These are phyloP conservation scores for Parietichytrium sp. DNA, from an alignment of 108 stramenopile species.

Conservation along the genomic window DNA sequence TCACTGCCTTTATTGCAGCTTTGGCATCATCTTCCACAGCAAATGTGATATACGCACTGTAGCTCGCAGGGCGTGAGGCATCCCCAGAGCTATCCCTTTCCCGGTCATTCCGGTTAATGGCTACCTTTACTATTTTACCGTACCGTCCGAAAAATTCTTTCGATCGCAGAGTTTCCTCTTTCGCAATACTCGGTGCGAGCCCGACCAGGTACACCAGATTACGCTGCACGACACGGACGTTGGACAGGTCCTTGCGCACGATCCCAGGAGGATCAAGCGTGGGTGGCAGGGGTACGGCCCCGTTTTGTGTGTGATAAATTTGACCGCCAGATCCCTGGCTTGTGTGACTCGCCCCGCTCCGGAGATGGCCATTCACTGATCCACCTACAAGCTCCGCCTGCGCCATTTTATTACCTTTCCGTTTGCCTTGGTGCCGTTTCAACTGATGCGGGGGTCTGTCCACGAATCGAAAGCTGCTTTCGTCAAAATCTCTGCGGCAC, in stretches of 20 bases:
- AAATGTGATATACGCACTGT: constrained; percentile 90
- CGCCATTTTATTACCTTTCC: background rate
- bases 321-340: too few species aligned
- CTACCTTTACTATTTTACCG: constrained; percentile 91
- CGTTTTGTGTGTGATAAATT: too few species aligned
- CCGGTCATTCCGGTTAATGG: constrained; percentile 74
- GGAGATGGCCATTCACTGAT: too few species aligned
- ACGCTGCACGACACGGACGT: constrained; percentile 92
- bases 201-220: constrained; percentile 94
- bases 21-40: constrained; percentile 81
- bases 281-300: too few species aligned
- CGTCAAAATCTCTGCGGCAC: constrained; percentile 1
- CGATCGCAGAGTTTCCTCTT: constrained; percentile 74
- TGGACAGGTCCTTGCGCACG: constrained; percentile 74
- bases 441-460: background rate
- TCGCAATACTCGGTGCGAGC: constrained; percentile 76
- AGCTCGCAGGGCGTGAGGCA: too few species aligned
- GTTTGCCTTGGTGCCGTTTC: background rate
- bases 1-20: constrained; percentile 79
- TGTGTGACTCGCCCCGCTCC: too few species aligned
- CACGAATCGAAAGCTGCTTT: constrained; percentile 6
- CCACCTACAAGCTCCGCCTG: too few species aligned
- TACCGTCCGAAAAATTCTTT: constrained; percentile 93
- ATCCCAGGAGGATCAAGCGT: background rate
- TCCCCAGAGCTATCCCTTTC: too few species aligned